phyloP scores from a whole-genome alignment of 495 filamentous ascomycete genomes.

The Daldinia grandis region DNA sequence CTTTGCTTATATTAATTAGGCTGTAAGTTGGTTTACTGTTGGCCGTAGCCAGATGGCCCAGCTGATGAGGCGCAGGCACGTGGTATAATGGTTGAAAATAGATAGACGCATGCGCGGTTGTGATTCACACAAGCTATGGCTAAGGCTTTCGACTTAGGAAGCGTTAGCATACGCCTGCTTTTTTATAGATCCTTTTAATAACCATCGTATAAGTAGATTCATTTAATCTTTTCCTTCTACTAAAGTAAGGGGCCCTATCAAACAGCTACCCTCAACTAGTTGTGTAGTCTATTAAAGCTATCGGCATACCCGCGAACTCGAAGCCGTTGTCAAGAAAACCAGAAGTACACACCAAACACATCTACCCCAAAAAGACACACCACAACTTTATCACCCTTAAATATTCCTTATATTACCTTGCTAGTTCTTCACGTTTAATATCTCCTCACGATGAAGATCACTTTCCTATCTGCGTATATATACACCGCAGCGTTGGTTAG shows the following conservation, averaged over 20 bases:
- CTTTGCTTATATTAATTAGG: background rate
- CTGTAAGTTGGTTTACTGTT: background rate
- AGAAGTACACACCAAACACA: background rate
- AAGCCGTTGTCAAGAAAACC: background rate
- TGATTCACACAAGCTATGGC: background rate
- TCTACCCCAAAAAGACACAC: background rate
- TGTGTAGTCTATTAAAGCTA: background rate
- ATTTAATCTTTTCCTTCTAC: background rate
- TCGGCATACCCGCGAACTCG: background rate
- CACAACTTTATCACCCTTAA: background rate
- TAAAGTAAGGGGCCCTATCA: background rate
- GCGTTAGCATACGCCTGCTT: background rate
- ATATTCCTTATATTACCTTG: background rate
- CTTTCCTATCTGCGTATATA: conserved; percentile 13
- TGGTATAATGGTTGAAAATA: conserved; percentile 17
- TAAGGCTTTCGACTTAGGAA: background rate
- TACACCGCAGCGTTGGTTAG: conserved; percentile 9
- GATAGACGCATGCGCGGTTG: background rate
- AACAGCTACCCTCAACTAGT: background rate
- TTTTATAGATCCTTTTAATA: background rate
- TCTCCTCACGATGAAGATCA: conserved; percentile 16
- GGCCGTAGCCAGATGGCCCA: conserved; percentile 7
- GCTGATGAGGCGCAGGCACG: conserved; percentile 16
- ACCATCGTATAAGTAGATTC: background rate
- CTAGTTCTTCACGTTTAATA: background rate